Base-by-base conservation (phyloP, 495 filamentous ascomycete species). In the Staphylotrichum longicolle region DNA sequence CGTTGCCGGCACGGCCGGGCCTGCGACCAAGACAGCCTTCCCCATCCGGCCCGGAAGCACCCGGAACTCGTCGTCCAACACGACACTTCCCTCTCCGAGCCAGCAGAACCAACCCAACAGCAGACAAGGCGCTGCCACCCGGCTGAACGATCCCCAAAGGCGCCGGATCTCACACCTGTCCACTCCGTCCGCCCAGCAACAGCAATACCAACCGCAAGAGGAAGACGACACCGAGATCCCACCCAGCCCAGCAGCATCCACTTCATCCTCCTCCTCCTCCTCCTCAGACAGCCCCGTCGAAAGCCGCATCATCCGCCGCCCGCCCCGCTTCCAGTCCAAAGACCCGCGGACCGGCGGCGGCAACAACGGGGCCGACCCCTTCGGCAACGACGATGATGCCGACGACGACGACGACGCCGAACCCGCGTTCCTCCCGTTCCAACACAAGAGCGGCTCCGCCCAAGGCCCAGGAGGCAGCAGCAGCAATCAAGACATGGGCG, bases 381-480 rank as follows among this genome's bases (percentile, higher is more conserved):
- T 46, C 15, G 51, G 42, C 35, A 58, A 42, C 14, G 39, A 30
- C 15, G 66, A 57, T 40, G 69, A 57, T 14, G 20, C 20, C 20
- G 77, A 76, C 39, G 78, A 85, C 34, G 85, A 85, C 42, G 82
- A 85, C 49, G 83, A 84, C 11, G 79, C 78, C 35, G 79, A 81
- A 51, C 89, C 89, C 2, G 86, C 89, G 1, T 96, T 93, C 67
- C 80, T 94, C 3, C 91, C 92, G 1, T 84, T 90, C 65, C 58
- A 57, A 0, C 58, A 50, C 27, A 52, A 62, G 10, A 15, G 64
- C 10, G 37, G 56, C n/a, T 51, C 64, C 3, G 58, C 47, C n/a
- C 45, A 42, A 1, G 39, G 40, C 44, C 8, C 35, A 2, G 11
- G 1, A 7, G n/a, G 53, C 45, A 35, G 48, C 39, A 45, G 62